Evolutionary conservation across 768 basidiomycete species (phyloP).

Genomic region (Serendipita indica): DNA sequence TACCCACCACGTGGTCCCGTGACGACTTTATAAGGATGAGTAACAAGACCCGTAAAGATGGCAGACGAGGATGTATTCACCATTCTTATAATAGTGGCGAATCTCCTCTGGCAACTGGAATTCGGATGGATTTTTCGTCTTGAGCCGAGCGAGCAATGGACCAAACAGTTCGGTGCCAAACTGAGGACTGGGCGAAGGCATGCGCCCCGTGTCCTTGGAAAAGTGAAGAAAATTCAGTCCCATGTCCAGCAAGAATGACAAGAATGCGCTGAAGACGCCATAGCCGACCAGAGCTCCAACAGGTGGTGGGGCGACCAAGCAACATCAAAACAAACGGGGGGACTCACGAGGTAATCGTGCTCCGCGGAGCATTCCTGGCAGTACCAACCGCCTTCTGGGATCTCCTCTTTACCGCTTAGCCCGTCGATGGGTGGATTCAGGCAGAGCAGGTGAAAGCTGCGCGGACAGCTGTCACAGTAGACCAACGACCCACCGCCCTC

Average conservation of each 20-base stretch:
- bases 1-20: conserved; percentile 71
- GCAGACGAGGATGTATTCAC: no score
- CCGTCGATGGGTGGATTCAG: conserved; percentile 89
- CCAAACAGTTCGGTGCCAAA: conserved; percentile 17
- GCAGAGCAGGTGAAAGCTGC: conserved; percentile 93
- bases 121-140: conserved; percentile 57
- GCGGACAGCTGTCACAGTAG: conserved; percentile 94
- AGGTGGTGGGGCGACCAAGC: neutral
- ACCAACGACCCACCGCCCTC: conserved; percentile 53
- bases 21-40: conserved; percentile 38
- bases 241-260: neutral
- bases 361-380: conserved; percentile 26
- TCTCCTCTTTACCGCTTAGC: conserved; percentile 34
- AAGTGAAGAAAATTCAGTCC: neutral
- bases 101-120: conserved; percentile 81
- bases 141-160: conserved; percentile 54
- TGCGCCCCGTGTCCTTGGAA: conserved; percentile 7
- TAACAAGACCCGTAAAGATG: neutral
- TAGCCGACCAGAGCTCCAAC: neutral
- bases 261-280: no score
- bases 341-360: conserved; percentile 4
- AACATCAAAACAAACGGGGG: neutral
- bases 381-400: conserved; percentile 73
- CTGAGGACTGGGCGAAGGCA: conserved; percentile 7
- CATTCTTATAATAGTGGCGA: conserved; percentile 69